phyloP scores from a whole-genome alignment of 169 alveolate genomes.

The Toxoplasma gondii region DNA sequence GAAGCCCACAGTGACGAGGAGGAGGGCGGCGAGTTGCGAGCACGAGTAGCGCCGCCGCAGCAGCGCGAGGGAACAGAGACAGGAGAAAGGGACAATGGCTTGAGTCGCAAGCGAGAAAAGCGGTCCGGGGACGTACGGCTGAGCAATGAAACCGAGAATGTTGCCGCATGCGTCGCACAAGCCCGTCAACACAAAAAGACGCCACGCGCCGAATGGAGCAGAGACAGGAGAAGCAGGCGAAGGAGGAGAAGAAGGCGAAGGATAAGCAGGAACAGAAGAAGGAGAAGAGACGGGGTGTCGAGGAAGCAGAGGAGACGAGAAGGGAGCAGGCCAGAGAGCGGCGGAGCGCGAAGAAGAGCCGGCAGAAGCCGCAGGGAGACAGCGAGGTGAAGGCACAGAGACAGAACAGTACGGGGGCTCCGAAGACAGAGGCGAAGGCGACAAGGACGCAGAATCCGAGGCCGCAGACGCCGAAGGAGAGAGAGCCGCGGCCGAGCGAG shows the following conservation, averaged over 20 bases:
- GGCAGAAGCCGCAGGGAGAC: not conserved
- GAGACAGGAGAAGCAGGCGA: not conserved
- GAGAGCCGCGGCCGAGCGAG: not conserved
- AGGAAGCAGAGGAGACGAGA: not conserved
- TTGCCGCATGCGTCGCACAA: constrained; percentile 36
- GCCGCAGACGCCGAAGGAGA: too few relatives aligned
- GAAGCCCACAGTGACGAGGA: not conserved
- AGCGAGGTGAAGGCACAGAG: not conserved
- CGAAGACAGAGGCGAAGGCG: not conserved
- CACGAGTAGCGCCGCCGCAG: constrained; percentile 45
- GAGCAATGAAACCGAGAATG: constrained; percentile 26
- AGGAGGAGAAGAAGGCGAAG: not conserved
- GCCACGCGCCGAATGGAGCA: not conserved
- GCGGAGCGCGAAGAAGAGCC: not conserved
- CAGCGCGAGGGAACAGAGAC: constrained; percentile 38
- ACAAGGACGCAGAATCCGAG: not conserved
- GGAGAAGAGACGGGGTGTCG: not conserved
- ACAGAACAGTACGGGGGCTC: not conserved
- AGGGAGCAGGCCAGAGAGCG: not conserved
- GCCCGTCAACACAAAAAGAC: constrained; percentile 29
- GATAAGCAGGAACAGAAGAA: not conserved
- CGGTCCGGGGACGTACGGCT: constrained; percentile 41
- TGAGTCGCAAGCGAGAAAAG: constrained; percentile 15
- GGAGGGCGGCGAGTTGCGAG: constrained; percentile 25
- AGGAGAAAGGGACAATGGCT: constrained; percentile 43